Base-by-base conservation (phyloP, 495 filamentous ascomycete species). In the Thermochaetoides thermophila region DNA sequence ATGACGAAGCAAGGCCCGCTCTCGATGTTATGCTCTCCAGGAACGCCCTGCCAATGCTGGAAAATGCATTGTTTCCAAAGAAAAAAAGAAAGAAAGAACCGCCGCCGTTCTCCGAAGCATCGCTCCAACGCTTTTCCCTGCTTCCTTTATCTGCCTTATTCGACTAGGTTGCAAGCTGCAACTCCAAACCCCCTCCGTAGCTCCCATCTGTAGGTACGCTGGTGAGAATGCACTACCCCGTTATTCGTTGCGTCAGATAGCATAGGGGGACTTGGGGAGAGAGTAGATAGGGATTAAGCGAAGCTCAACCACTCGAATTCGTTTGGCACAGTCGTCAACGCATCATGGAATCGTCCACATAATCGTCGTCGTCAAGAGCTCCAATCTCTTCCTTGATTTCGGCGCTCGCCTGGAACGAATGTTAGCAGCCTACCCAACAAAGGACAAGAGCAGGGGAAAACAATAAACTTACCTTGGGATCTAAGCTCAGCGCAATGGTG, bases 381-480 rank as follows among this genome's bases (percentile, higher is more conserved):
- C 92, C 85, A 61, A 95, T 93, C 14, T 81, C 80, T 44, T 84
- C 80, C 59, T 95, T 95, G 55, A 95, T 92, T 50, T 82, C 76
- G 39, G 76, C 73, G 43, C 78, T 81, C 46, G 86, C 85, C 86
- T 95, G 45, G 24, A 16, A 6, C 21, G 21, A 10, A 9, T 15
- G 13, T 17, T 25, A 11, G 5, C 32, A 34, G 26, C 22, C 13
- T 26, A 13, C 2, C 11, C 6, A 24, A 24, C 21, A 24, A 24
- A 11, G 11, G 21, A 24, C 19, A 17, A 17, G 9, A 13, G 7
- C n/a, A 22, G 23, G 42, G 37, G 19, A 16, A 31, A 0, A 29
- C 15, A 14, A 33, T 7, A 16, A 16, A 50, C 59, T 32, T 65
- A 91, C 86, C 78, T 95, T 96, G 17, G 87, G 89, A 66, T 97